Base-by-base conservation (phyloP, 164 flowering plant species). In the Vitis rotundifolia region DNA sequence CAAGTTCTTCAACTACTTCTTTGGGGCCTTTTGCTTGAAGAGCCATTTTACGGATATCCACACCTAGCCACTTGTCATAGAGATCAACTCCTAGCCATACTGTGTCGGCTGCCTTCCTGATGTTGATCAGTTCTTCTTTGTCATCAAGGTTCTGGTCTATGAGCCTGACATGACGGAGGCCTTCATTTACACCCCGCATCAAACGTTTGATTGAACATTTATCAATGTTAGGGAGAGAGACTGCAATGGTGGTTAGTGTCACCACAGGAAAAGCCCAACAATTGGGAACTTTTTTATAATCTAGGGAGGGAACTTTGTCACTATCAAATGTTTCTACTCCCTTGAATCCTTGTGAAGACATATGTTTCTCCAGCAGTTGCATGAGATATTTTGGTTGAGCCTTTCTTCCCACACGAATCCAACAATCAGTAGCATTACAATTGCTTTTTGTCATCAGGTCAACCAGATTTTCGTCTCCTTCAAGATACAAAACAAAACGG, bases 241-340 rank as follows among this genome's bases (percentile, higher is more conserved):
- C 60, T 37, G 86, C 87, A 59, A 87, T 86, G 78, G 82, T 78
- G n/a, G 84, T 72, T 28, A 91, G 79, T 67, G 91, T 88, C 72
- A 82, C 90, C 26, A 91, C 62, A 18, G 93, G 87, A 58, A 91
- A 88, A 67, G 88, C 83, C 96, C 91, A 91, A 69, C 84, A 77
- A 22, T 86, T 81, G 0, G 87, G 86, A 66, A 89, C 83, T 44
- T 85, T 85, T 71, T 64, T 82, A 11, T 58, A 19, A 71, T 59
- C 78, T 14, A 88, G 63, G 44, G 82, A 74, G 18, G 82, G 77
- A 61, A 90, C 82, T 51, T 63, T 58, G 19, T 68, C 62, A 63
- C 78, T 81, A 64, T 90, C 90, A 71, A 90, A 88, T 47, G 74
- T 80, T 9, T 14, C 47, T 3, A 87, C 81, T 52, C 91, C 89